These are phyloP conservation scores for Kuraishia piskuri DNA, from an alignment of 805 yeast genomes.

Conservation along the genomic window DNA sequence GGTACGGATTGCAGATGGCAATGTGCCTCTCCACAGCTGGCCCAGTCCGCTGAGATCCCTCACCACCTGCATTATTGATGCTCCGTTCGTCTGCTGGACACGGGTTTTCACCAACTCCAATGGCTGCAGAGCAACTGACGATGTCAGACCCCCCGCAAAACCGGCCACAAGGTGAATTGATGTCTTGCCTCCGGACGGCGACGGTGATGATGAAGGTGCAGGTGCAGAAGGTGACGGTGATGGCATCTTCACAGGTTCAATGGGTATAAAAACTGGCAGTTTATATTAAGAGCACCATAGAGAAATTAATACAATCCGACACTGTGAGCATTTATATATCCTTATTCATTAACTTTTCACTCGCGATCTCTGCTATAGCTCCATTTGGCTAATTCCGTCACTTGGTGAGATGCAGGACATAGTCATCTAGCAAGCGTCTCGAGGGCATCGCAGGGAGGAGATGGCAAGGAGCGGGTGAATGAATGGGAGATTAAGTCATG, in stretches of 20 bases:
- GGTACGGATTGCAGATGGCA: constrained; percentile 85
- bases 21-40: constrained; percentile 87
- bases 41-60: constrained; percentile 31
- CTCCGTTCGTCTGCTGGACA: constrained; percentile 49
- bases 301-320: too few species aligned
- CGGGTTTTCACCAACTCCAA: constrained; percentile 84
- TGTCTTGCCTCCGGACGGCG: constrained; percentile 4
- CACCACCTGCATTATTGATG: constrained; percentile 23
- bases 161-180: constrained; percentile 67
- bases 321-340: too few species aligned
- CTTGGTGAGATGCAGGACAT: neutral
- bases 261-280: too few species aligned
- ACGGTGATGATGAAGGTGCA: neutral
- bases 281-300: too few species aligned
- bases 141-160: constrained; percentile 73
- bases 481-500: too few species aligned
- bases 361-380: too few species aligned
- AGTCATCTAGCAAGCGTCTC: neutral
- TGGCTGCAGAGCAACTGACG: constrained; percentile 79
- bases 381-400: too few species aligned
- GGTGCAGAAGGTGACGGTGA: neutral
- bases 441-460: neutral
- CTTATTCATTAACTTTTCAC: too few species aligned
- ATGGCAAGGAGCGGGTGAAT: neutral
- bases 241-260: neutral